Conservation (phyloP, 805 yeast genomes). For the Candida insectorum region DNA sequence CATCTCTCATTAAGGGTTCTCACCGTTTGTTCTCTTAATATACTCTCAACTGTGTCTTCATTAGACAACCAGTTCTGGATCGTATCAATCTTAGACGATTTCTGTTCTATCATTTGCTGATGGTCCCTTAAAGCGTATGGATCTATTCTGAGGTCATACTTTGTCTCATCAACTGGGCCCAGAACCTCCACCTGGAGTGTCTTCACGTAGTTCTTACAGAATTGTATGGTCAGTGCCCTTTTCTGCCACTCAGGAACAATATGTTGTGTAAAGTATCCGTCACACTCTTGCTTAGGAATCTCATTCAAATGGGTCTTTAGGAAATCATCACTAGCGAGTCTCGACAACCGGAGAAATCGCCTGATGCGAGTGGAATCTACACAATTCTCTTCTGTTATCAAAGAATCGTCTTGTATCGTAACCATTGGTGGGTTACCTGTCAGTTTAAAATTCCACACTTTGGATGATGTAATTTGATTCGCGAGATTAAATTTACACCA, state of each 20-base stretch:
- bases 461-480: slow-evolving; percentile 5
- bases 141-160: slow-evolving; percentile 30
- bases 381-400: slow-evolving; percentile 30
- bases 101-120: slow-evolving; percentile 18
- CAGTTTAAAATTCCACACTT: slow-evolving; percentile 5
- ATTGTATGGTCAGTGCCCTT: slow-evolving; percentile 26
- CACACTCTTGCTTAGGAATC: slow-evolving; percentile 20
- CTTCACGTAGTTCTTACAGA: slow-evolving; percentile 26
- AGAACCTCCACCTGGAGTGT: slow-evolving; percentile 17
- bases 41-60: slow-evolving; percentile 31
- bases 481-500: slow-evolving; percentile 16
- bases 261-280: slow-evolving; percentile 20
- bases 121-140: slow-evolving; percentile 35
- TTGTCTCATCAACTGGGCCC: neutral
- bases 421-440: neutral
- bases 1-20: slow-evolving; percentile 34
- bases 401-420: slow-evolving; percentile 1
- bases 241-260: slow-evolving; percentile 37
- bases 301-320: slow-evolving; percentile 37
- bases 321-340: slow-evolving; percentile 40
- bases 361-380: slow-evolving; percentile 29
- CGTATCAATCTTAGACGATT: slow-evolving; percentile 22
- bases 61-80: slow-evolving; percentile 36
- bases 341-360: slow-evolving; percentile 35
- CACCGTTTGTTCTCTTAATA: slow-evolving; percentile 30